These are phyloP conservation scores for Xylaria scruposa DNA, from an alignment of 495 filamentous ascomycete genomes.

Conservation along the genomic window DNA sequence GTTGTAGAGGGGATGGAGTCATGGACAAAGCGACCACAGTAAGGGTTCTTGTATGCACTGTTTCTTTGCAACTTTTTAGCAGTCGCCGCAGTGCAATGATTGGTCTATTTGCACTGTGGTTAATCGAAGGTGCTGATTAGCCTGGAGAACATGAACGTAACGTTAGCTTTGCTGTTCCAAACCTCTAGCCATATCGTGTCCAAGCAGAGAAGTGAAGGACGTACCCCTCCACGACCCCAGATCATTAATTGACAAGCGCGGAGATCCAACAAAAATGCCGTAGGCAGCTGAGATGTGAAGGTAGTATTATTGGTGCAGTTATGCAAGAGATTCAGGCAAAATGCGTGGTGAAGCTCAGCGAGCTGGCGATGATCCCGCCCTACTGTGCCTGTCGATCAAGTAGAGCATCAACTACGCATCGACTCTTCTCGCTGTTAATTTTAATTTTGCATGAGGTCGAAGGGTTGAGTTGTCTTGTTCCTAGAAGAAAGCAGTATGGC, in stretches of 20 bases:
- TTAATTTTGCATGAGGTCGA: neutral
- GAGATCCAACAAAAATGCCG: neutral
- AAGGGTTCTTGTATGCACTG: no score
- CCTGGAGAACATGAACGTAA: neutral
- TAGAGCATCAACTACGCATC: neutral
- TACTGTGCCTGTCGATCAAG: constrained; percentile 20
- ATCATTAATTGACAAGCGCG: neutral
- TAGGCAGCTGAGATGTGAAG: constrained; percentile 5
- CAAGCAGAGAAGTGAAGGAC: neutral
- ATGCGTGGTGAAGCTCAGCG: neutral
- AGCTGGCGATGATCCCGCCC: constrained; percentile 11
- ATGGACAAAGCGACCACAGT: no score
- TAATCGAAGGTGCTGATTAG: neutral
- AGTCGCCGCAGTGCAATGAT: neutral
- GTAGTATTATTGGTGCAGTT: neutral
- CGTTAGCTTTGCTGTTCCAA: neutral
- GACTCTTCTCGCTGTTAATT: neutral
- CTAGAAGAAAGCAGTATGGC: neutral
- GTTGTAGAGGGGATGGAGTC: no score
- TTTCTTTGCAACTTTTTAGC: no score
- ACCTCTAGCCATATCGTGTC: neutral
- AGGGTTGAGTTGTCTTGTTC: neutral
- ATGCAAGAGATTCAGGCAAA: constrained; percentile 25
- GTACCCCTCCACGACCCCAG: neutral
- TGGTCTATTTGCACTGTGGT: neutral